Conservation (phyloP, 2,329 filamentous ascomycete genomes). For the Aspergillus jensenii region DNA sequence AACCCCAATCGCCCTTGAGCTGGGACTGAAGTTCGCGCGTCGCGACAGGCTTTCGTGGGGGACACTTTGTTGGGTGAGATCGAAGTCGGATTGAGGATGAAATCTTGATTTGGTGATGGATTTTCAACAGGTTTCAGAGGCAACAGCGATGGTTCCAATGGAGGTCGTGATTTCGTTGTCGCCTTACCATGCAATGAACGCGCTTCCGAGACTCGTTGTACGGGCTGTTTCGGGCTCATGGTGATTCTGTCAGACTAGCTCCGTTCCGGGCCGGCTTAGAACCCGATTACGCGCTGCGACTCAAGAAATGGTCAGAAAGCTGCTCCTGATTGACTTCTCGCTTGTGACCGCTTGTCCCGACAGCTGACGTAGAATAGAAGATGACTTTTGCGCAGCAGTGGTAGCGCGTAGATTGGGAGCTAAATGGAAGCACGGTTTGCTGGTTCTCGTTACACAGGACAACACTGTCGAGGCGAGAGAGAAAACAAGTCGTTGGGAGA, state of each 20-base stretch:
- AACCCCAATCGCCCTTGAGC: conserved; percentile 59
- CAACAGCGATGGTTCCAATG: conserved; percentile 55
- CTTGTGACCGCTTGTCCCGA: background rate
- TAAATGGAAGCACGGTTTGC: background rate
- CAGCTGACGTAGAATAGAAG: background rate
- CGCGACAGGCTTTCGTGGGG: conserved; percentile 64
- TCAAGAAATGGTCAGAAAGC: background rate
- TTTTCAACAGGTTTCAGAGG: conserved; percentile 46
- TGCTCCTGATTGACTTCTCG: background rate
- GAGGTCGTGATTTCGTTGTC: conserved; percentile 34
- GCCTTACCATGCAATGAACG: conserved; percentile 42
- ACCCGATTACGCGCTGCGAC: conserved; percentile 4
- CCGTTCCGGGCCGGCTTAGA: background rate
- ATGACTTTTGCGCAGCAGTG: background rate
- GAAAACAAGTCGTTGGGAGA: background rate
- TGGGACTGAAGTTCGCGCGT: conserved; percentile 56
- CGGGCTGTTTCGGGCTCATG: conserved; percentile 44
- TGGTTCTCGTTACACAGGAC: background rate
- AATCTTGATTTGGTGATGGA: conserved; percentile 55
- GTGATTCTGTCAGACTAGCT: conserved; percentile 14
- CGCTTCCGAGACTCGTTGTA: conserved; percentile 57
- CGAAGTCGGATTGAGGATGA: conserved; percentile 64
- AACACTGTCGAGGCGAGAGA: background rate
- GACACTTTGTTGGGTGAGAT: conserved; percentile 57
- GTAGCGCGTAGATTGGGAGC: background rate